Evolutionary conservation across 1,139 yeast species (phyloP), one percentile per base, ranked within the genome.

Genomic region (Hansenula sp.): DNA sequence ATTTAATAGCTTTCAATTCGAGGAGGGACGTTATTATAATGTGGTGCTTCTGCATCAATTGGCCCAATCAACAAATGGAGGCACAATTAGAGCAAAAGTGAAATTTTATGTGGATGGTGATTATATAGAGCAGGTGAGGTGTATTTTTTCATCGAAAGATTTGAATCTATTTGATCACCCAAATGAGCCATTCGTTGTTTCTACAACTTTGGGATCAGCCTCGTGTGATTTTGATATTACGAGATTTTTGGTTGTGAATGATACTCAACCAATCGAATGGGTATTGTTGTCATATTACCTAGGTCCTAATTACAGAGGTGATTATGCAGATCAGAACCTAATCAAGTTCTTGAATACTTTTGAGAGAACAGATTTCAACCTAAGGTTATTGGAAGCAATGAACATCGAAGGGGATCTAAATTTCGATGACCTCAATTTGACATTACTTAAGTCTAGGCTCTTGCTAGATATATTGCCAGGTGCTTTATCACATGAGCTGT

Each of bases 221-320:
- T n/a, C 17, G 7, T 30, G 46, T 15, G 47, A 49, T 18, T 18
- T 55, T 17, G 41, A 42, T 21, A 16, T 56, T 2, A 43, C 54
- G 0, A 62, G 52, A 42, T 36, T 66, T 0, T 24, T 60, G 16
- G 29, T 68, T 4, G 38, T 65, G 2, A 56, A 59, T 29, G 58
- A 51, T 13, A 49, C 56, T 2, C 59, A 59, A 36, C 52, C 62
- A 1, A 51, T 53, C 29, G 72, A 66, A 33, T 66, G 72, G 69
- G 55, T 70, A 1, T 47, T 65, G 1, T 46, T 68, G 7, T 61
- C 73, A 0, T 63, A 62, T 41, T 54, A 53, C 27, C 49, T 74
- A 8, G 76, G 77, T 0, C 66, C 67, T 8, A 47, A 55, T 7
- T 73, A 72, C 47, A 47, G 65, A 6, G 76, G 72, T 2, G 51